Evolutionary conservation across 106 monocot species (phyloP).

Genomic region (Triglochin maritima): DNA sequence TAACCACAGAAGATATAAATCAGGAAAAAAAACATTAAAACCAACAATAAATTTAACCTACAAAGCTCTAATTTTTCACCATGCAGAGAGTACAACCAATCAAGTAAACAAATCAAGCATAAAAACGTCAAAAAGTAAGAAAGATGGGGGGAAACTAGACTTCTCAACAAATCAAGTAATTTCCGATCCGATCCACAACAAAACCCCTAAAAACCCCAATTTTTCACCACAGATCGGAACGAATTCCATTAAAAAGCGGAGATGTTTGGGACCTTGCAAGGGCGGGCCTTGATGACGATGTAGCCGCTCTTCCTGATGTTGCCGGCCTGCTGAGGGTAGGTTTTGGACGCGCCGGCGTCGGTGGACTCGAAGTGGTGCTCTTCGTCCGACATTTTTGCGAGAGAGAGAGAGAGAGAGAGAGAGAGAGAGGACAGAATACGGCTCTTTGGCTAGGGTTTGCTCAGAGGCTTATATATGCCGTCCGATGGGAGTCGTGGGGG

Average conservation of each 20-base stretch:
- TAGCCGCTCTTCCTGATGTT: conserved; percentile 51
- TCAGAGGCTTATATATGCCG: background rate
- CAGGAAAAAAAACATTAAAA: too few relatives aligned
- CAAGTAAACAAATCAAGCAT: too few relatives aligned
- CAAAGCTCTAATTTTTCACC: too few relatives aligned
- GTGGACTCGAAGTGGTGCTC: conserved; percentile 53
- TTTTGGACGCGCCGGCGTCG: conserved; percentile 47
- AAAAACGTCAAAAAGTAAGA: too few relatives aligned
- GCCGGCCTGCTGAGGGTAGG: conserved; percentile 53
- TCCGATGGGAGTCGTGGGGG: background rate
- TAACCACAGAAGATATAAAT: too few relatives aligned
- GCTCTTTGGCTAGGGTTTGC: background rate
- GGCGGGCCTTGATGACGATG: conserved; percentile 45
- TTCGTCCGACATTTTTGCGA: conserved; percentile 42
- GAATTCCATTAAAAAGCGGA: background rate
- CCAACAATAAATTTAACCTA: too few relatives aligned
- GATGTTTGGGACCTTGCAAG: conserved; percentile 29
- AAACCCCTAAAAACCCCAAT: background rate
- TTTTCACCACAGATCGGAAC: background rate
- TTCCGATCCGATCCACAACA: background rate
- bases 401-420: background rate
- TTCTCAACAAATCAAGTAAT: too few relatives aligned
- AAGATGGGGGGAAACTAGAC: too few relatives aligned
- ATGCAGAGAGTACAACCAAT: too few relatives aligned
- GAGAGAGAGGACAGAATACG: background rate